A percentile compares a stretch with the other conserved stretches of the same genome.
Evolutionary conservation across 192 early-diverging fungal genomes (phyloP).

Genomic region (Allomyces macrogynus): DNA sequence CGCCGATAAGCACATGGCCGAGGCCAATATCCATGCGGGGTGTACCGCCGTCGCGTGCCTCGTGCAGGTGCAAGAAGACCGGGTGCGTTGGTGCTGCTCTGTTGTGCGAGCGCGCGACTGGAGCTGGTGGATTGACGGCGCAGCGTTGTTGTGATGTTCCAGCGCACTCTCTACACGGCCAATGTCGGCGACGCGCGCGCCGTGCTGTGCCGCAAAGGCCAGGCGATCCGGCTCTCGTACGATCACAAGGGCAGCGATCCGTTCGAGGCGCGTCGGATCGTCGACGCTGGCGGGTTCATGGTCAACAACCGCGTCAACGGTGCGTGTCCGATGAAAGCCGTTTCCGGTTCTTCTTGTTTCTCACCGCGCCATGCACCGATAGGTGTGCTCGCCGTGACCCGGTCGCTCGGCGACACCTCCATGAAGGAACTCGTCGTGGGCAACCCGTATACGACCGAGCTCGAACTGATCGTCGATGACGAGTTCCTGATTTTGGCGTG

Average conservation of each 20-base stretch:
- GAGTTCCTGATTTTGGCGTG: conserved; percentile 82
- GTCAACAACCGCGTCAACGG: conserved; percentile 97
- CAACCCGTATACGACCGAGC: conserved; percentile 87
- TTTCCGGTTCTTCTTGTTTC: too few relatives aligned
- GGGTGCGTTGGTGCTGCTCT: conserved; percentile 19
- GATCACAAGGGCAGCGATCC: conserved; percentile 95
- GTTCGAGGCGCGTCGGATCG: conserved; percentile 70
- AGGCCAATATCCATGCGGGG: neutral
- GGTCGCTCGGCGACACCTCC: conserved; percentile 79
- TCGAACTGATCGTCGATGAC: conserved; percentile 49
- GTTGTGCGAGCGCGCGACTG: too few relatives aligned
- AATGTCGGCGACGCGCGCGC: conserved; percentile 96
- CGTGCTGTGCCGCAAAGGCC: conserved; percentile 66
- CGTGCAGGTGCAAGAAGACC: neutral
- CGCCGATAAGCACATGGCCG: neutral
- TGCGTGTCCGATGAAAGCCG: too few relatives aligned
- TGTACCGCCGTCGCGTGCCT: neutral
- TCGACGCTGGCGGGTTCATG: conserved; percentile 85
- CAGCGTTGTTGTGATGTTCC: neutral
- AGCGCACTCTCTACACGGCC: conserved; percentile 76
- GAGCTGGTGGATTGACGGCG: too few relatives aligned
- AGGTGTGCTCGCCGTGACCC: conserved; percentile 88
- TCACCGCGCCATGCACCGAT: too few relatives aligned
- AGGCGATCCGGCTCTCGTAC: conserved; percentile 73
- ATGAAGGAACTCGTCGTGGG: conserved; percentile 97